Evolutionary conservation across 257 asterid species (phyloP).

Genomic region (Primulina tabacum): DNA sequence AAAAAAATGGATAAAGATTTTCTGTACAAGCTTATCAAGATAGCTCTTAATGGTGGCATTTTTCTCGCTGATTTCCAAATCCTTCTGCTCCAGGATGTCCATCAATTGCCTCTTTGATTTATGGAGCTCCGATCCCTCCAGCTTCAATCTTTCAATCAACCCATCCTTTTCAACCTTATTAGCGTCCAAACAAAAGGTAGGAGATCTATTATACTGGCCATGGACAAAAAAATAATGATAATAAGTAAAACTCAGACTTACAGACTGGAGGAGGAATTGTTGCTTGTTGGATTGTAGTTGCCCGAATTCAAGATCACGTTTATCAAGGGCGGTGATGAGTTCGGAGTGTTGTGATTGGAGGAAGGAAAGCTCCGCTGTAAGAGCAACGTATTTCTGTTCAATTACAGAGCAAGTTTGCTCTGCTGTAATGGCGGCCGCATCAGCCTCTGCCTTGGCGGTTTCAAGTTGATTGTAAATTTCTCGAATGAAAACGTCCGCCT

Average conservation of each 20-base stretch:
- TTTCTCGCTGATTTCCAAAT: slow-evolving; percentile 75
- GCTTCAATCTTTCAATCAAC: slow-evolving; percentile 64
- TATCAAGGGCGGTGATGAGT: slow-evolving; percentile 43
- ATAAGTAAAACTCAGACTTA: slow-evolving; percentile 27
- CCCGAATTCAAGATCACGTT: slow-evolving; percentile 50
- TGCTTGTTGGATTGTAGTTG: slow-evolving; percentile 57
- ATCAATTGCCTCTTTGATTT: slow-evolving; percentile 84
- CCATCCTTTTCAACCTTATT: slow-evolving; percentile 73
- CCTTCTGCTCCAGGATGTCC: slow-evolving; percentile 80
- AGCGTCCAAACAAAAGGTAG: background rate
- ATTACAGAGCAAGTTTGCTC: slow-evolving; percentile 82
- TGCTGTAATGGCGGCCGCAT: slow-evolving; percentile 79
- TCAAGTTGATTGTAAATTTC: slow-evolving; percentile 62
- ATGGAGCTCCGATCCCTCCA: slow-evolving; percentile 66
- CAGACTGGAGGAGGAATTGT: slow-evolving; percentile 52
- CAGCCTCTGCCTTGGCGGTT: slow-evolving; percentile 79
- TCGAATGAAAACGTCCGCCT: slow-evolving; percentile 78
- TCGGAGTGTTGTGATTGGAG: slow-evolving; percentile 57
- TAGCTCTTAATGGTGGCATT: slow-evolving; percentile 69
- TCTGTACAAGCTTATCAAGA: slow-evolving; percentile 83
- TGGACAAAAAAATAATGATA: slow-evolving; percentile 1
- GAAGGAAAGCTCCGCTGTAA: slow-evolving; percentile 49
- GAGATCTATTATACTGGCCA: background rate
- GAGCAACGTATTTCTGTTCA: slow-evolving; percentile 79
- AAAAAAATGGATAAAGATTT: background rate